Base-by-base conservation (phyloP, 179 eudicot genomes). In the Beta macrorhiza region DNA sequence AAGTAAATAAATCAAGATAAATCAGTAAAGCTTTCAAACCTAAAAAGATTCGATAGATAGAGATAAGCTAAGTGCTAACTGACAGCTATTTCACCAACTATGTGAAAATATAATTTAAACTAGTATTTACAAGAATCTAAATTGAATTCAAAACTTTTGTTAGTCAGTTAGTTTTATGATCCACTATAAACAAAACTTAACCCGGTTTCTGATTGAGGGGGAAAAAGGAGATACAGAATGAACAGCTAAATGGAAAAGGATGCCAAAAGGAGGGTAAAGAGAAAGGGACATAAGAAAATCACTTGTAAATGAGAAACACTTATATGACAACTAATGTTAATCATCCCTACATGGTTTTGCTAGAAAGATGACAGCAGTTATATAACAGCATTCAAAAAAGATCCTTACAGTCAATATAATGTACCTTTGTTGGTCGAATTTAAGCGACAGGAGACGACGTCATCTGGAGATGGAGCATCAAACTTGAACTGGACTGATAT, bases 401-500 rank as follows among this genome's bases (percentile, higher is more conserved):
- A 16, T 19, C 76, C 69, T 72, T 72, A 16, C 17, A 72, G 78
- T 70, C 70, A 49, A 57, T 51, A 78, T 19, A 37, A 32, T 62
- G 58, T 92, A 92, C 97, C 98, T 91, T 87, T 90, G 81, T 82
- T 91, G 62, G 85, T 74, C 37, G 92, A 80, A 79, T 61, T 86
- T 88, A 90, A 80, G 80, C 94, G 93, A 82, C 57, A 81, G 61
- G 89, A 86, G 78, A 95, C 90, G 83, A 84, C 69, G 63, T 95
- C 98, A 89, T 95, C 97, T 3, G 98, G 97, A 75, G 98, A 93
- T 49, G 97, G 97, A 53, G 76, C 87, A 86, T 95, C 92, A 78
- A 93, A 93, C 91, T 92, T 92, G 97, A 95, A 95, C 69, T 95
- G 97, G 78, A 76, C 98, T 95, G 95, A 78, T 17, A 88, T 55